A percentile compares a stretch with the other conserved stretches of the same genome.
These are phyloP conservation scores for Aureobasidium lini DNA, from an alignment of 2,329 filamentous ascomycete genomes.

Conservation along the genomic window DNA sequence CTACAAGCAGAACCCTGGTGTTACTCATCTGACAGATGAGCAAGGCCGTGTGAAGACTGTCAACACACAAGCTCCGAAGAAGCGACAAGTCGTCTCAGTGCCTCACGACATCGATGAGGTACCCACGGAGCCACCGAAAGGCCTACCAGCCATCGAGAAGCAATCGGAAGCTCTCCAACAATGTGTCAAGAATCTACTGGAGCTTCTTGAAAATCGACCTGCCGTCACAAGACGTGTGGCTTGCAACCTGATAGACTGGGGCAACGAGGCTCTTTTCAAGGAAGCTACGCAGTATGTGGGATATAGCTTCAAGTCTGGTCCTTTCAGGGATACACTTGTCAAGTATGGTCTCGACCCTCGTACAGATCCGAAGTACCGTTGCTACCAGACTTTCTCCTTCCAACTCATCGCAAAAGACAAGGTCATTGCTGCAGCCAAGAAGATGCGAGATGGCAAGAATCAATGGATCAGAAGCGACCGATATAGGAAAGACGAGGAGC, in stretches of 20 bases:
- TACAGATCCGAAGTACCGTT: slow-evolving; percentile 63
- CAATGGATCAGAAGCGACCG: slow-evolving; percentile 15
- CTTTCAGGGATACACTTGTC: slow-evolving; percentile 83
- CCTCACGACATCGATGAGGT: slow-evolving; percentile 55
- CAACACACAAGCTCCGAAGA: slow-evolving; percentile 43
- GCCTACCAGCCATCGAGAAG: slow-evolving; percentile 43
- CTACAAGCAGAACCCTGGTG: slow-evolving; percentile 16
- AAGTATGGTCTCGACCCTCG: slow-evolving; percentile 82
- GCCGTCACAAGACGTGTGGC: slow-evolving; percentile 82
- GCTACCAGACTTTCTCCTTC: slow-evolving; percentile 87
- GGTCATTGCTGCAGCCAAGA: slow-evolving; percentile 9
- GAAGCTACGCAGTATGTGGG: slow-evolving; percentile 75
- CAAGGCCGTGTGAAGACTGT: slow-evolving; percentile 11
- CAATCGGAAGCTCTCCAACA: slow-evolving; percentile 42
- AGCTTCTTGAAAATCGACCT: slow-evolving; percentile 64
- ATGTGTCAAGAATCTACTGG: slow-evolving; percentile 56
- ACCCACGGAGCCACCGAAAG: slow-evolving; percentile 53
- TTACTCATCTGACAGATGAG: slow-evolving; percentile 13
- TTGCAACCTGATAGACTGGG: slow-evolving; percentile 58
- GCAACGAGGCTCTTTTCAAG: slow-evolving; percentile 53
- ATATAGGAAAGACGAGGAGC: slow-evolving; percentile 13
- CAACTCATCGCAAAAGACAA: slow-evolving; percentile 46
- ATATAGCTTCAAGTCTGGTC: slow-evolving; percentile 87
- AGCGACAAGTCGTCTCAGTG: slow-evolving; percentile 51
- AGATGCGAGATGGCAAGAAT: slow-evolving; percentile 10